Evolutionary conservation across 345 rosid species (phyloP).

Genomic region (Salix arbutifolia): DNA sequence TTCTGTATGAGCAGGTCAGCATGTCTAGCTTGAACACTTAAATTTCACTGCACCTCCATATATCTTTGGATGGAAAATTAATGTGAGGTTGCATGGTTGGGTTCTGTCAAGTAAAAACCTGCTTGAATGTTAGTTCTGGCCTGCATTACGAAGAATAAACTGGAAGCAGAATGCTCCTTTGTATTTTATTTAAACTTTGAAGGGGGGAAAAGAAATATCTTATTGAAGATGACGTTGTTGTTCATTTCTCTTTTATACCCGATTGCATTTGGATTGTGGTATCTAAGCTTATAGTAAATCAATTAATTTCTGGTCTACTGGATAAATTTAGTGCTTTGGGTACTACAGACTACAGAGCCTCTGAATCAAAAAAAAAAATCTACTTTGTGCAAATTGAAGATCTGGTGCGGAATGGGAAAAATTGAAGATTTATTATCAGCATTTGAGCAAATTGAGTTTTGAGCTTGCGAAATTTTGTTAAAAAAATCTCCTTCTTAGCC

Average conservation of each 20-base stretch:
- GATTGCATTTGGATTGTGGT: not conserved
- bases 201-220: not conserved
- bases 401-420: not conserved
- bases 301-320: not conserved
- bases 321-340: not conserved
- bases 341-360: not conserved
- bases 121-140: not conserved
- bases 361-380: not conserved
- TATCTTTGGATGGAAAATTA: not conserved
- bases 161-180: not conserved
- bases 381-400: too few relatives aligned
- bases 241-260: not conserved
- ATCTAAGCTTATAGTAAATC: not conserved
- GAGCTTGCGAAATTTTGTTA: not conserved
- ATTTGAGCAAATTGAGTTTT: not conserved
- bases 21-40: not conserved
- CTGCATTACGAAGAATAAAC: not conserved
- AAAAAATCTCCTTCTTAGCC: not conserved
- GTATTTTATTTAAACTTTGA: not conserved
- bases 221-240: not conserved
- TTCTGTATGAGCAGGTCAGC: conserved; percentile 77
- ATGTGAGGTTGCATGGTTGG: not conserved
- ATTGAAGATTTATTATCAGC: not conserved
- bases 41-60: not conserved
- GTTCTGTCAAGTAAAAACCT: not conserved